Evolutionary conservation across 2,329 filamentous ascomycete species (phyloP).

Genomic region (Paracoccidioides lutzii): DNA sequence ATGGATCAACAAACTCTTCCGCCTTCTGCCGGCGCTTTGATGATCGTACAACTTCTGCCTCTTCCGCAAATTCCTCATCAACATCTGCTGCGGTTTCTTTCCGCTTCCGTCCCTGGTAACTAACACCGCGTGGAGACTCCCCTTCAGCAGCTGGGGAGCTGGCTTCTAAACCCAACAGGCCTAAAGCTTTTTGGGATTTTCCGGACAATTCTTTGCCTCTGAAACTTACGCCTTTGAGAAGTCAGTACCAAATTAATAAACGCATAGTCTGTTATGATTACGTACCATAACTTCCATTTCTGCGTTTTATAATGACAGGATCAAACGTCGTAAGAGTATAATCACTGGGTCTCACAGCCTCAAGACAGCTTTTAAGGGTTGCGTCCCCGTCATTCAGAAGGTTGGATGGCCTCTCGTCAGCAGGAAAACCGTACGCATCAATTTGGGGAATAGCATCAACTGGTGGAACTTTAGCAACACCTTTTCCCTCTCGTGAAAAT

Average conservation of each 20-base stretch:
- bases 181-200: background rate
- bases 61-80: background rate
- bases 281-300: constrained; percentile 24
- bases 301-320: constrained; percentile 16
- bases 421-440: constrained; percentile 39
- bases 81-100: background rate
- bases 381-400: constrained; percentile 30
- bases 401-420: constrained; percentile 20
- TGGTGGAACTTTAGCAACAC: constrained; percentile 16
- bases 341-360: constrained; percentile 19
- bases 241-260: constrained; percentile 7
- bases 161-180: background rate
- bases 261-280: background rate
- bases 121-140: background rate
- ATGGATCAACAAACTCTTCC: constrained; percentile 7
- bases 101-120: background rate
- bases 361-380: constrained; percentile 31
- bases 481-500: constrained; percentile 18
- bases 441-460: constrained; percentile 23
- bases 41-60: background rate
- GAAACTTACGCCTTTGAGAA: background rate
- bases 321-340: constrained; percentile 26
- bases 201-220: background rate
- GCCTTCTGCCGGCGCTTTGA: constrained; percentile 4
- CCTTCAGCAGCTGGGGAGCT: background rate